Conservation (phyloP, 768 basidiomycete genomes). For the Psilocybe azurescens region DNA sequence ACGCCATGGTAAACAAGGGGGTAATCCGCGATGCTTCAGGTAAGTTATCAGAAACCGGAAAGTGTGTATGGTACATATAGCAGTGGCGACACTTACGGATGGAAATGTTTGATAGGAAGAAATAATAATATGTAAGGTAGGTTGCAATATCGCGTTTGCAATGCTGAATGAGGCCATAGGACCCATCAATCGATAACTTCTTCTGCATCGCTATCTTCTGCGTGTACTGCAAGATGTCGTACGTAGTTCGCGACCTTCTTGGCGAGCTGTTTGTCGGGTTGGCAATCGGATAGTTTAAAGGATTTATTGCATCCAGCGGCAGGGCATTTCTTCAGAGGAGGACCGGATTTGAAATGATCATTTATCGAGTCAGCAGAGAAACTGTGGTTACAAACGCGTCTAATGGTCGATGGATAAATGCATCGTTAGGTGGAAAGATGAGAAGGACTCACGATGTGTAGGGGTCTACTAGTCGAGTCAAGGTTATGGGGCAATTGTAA, state of each 20-base stretch:
- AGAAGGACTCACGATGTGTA: constrained; percentile 73
- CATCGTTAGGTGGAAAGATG: not conserved
- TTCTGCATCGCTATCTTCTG: constrained; percentile 65
- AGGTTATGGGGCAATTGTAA: constrained; percentile 84
- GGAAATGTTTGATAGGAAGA: not conserved
- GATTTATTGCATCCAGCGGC: constrained; percentile 71
- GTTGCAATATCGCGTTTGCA: no score
- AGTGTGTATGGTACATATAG: constrained; percentile 6
- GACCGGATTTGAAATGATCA: constrained; percentile 55
- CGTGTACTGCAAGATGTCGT: constrained; percentile 55
- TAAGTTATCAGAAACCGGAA: not conserved
- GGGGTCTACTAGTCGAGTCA: constrained; percentile 71
- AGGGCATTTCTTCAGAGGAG: constrained; percentile 58
- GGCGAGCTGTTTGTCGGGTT: constrained; percentile 60
- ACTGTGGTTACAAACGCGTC: constrained; percentile 77
- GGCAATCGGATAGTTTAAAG: constrained; percentile 56
- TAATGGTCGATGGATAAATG: constrained; percentile 33
- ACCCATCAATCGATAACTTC: constrained; percentile 50
- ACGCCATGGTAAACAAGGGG: not conserved
- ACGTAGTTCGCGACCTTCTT: constrained; percentile 64
- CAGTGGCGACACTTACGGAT: not conserved
- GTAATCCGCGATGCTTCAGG: not conserved
- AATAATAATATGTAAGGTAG: not conserved
- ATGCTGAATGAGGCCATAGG: no score
- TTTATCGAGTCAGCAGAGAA: constrained; percentile 78